These are phyloP conservation scores for Dalbergia cochinchinensis DNA, from an alignment of 306 rosid genomes.

Conservation along the genomic window DNA sequence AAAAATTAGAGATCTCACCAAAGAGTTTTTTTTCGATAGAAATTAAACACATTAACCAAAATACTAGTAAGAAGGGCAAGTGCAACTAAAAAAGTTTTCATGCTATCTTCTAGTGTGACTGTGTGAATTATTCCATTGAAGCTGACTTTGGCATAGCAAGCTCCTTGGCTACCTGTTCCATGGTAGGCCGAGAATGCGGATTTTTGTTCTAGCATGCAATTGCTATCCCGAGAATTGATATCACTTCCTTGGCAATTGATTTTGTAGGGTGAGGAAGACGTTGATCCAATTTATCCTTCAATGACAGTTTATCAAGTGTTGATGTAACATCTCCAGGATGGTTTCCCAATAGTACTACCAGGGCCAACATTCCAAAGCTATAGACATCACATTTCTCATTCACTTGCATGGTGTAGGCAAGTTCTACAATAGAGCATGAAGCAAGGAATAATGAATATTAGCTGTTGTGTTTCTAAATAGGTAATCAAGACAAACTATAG, in stretches of 20 bases:
- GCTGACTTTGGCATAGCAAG: background rate
- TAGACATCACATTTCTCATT: conserved; percentile 41
- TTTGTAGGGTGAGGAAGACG: background rate
- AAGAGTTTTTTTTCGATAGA: too few relatives aligned
- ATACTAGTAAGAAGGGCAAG: too few relatives aligned
- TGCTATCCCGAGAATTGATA: background rate
- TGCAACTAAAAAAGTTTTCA: too few relatives aligned
- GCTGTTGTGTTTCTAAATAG: background rate
- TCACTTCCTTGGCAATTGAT: background rate
- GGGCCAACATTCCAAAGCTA: conserved; percentile 32
- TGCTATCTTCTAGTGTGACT: too few relatives aligned
- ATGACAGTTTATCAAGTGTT: background rate
- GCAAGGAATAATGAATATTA: too few relatives aligned
- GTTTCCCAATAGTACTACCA: conserved; percentile 35
- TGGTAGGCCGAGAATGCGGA: conserved; percentile 29
- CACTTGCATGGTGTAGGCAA: conserved; percentile 12
- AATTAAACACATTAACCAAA: too few relatives aligned
- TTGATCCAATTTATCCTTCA: conserved; percentile 22
- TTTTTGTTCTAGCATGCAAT: conserved; percentile 11
- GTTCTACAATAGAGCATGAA: background rate
- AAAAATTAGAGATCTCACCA: too few relatives aligned
- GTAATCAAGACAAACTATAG: background rate
- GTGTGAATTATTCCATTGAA: background rate
- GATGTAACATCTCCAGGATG: conserved; percentile 11
- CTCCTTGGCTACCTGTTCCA: conserved; percentile 13